A percentile compares a stretch with the other conserved stretches of the same genome.
Evolutionary conservation across 179 eudicot genomes (phyloP).

Genomic region (Monotropa hypopitys): DNA sequence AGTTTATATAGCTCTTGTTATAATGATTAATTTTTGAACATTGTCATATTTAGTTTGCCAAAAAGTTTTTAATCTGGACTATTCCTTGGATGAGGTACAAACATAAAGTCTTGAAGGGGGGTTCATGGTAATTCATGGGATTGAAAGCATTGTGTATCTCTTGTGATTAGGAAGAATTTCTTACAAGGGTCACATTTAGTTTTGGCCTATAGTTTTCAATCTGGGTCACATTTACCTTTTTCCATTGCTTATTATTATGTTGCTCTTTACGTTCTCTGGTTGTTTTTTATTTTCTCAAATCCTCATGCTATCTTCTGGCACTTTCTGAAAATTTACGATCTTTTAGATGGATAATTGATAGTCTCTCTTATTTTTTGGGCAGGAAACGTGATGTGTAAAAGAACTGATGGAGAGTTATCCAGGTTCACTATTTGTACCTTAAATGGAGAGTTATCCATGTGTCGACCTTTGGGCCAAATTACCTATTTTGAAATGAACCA

Average conservation of each 20-base stretch:
- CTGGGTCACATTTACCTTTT: background rate
- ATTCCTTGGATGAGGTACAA: background rate
- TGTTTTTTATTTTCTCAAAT: background rate
- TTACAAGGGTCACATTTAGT: background rate
- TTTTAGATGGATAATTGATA: background rate
- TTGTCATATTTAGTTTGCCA: background rate
- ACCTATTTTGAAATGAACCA: conserved; percentile 2
- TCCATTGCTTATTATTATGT: background rate
- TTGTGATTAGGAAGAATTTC: too few species aligned
- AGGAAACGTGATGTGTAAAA: conserved; percentile 1
- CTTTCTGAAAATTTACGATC: too few species aligned
- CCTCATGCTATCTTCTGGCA: background rate
- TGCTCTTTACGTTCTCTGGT: background rate
- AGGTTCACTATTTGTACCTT: conserved; percentile 6
- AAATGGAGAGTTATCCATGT: too few species aligned
- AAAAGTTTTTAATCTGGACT: background rate
- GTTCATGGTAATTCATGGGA: too few species aligned
- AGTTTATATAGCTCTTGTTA: background rate
- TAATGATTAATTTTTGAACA: background rate
- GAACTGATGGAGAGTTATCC: background rate
- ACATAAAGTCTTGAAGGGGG: too few species aligned
- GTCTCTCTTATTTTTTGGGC: background rate
- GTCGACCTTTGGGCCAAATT: background rate
- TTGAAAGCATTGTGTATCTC: too few species aligned
- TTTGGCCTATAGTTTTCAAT: too few species aligned